Evolutionary conservation across 202 grass and related monocot genomes (phyloP).

Genomic region (Saccharum hybrid): DNA sequence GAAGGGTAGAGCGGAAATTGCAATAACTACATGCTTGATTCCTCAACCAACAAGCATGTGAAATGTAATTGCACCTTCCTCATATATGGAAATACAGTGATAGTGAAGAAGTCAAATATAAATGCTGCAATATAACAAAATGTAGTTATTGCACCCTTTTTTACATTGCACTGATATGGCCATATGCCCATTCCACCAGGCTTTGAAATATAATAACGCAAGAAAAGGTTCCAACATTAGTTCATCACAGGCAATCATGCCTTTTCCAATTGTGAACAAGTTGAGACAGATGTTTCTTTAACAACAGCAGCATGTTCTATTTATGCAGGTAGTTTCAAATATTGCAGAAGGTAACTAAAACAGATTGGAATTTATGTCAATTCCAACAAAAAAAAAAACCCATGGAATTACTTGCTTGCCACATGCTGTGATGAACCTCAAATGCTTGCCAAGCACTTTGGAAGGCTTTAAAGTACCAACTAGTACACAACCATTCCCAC

Average conservation of each 20-base stretch:
- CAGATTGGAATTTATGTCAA: slow-evolving; percentile 1
- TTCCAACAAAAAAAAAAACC: not conserved
- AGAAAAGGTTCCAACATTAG: slow-evolving; percentile 7
- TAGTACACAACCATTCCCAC: not conserved
- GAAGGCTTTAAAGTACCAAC: not conserved
- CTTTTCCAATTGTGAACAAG: slow-evolving; percentile 16
- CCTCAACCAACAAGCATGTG: not conserved
- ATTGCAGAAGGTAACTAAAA: not conserved
- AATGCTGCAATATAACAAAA: not conserved
- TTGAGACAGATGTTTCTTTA: not conserved
- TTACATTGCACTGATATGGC: not conserved
- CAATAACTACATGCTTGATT: not conserved
- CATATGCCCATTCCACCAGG: not conserved
- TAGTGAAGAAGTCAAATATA: not conserved
- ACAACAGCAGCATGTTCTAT: not conserved
- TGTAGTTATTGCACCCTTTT: not conserved
- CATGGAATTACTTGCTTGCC: not conserved
- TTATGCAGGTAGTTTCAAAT: slow-evolving; percentile 21
- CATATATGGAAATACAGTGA: not conserved
- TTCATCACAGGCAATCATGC: not conserved
- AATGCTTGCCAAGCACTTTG: slow-evolving; percentile 9
- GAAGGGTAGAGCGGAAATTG: not conserved
- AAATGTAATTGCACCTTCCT: not conserved
- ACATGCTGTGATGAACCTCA: not conserved
- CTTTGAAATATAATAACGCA: not conserved